Evolutionary conservation across 306 rosid genomes (phyloP).

Genomic region (Lagenaria siceraria): DNA sequence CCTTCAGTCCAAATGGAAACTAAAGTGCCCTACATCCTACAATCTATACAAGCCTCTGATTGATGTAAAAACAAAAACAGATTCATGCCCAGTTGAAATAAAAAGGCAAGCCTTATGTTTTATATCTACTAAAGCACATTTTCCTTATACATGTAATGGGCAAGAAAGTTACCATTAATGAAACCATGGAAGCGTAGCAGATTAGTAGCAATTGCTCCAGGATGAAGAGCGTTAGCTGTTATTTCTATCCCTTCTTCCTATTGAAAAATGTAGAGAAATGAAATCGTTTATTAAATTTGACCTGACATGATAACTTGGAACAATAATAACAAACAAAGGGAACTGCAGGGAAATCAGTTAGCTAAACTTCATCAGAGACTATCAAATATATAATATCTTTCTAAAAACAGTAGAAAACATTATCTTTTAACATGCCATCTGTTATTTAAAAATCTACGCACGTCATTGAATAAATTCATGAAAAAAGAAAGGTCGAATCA

Average conservation of each 20-base stretch:
- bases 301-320: background rate
- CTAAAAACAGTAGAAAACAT: background rate
- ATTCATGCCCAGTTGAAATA: background rate
- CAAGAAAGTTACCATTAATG: conserved; percentile 31
- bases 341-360: background rate
- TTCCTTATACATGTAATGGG: background rate
- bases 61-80: background rate
- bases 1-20: background rate
- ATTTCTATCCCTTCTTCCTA: conserved; percentile 71
- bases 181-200: conserved; percentile 37
- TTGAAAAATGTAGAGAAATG: conserved; percentile 6
- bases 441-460: background rate
- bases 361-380: background rate
- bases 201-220: conserved; percentile 61
- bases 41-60: background rate
- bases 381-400: background rate
- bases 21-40: background rate
- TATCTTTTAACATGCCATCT: background rate
- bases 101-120: background rate
- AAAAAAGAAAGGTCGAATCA: background rate
- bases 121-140: background rate
- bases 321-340: background rate
- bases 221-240: conserved; percentile 67
- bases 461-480: background rate
- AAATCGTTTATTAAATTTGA: background rate